Evolutionary conservation across 1,284 basidiomycete genomes (phyloP).

Genomic region (Cystobasidium sp.): DNA sequence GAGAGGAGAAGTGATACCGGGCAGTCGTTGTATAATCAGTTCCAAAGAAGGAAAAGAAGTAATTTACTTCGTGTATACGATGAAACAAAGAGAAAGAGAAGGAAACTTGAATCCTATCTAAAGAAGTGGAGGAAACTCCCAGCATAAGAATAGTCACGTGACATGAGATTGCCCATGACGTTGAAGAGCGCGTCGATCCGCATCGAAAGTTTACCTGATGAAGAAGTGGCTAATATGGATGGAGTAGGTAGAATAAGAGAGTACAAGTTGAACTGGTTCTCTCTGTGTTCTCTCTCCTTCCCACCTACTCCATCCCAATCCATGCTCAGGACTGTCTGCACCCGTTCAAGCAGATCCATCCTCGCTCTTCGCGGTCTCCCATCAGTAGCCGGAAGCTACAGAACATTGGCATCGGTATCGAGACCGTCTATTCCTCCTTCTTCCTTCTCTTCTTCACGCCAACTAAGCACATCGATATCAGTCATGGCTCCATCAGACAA

Average conservation of each 20-base stretch:
- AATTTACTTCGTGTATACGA: no score
- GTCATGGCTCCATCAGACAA: slow-evolving; percentile 21
- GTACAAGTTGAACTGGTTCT: not conserved
- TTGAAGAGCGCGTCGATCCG: not conserved
- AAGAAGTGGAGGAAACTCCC: no score
- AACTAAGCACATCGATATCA: not conserved
- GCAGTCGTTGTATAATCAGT: no score
- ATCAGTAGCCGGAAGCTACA: not conserved
- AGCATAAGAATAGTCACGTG: not conserved
- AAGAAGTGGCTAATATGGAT: not conserved
- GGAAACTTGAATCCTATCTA: no score
- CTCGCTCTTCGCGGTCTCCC: not conserved
- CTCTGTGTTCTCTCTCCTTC: not conserved
- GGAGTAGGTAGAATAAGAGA: not conserved
- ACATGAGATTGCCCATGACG: not conserved
- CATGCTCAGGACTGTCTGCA: slow-evolving; percentile 15
- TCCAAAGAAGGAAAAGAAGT: no score
- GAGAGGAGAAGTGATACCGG: no score
- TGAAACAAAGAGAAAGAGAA: no score
- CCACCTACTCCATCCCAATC: not conserved
- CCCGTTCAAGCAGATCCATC: not conserved
- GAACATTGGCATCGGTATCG: not conserved
- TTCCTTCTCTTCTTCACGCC: not conserved
- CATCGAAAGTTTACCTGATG: not conserved
- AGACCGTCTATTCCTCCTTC: not conserved